Percentiles rank a stretch among this genome's conserved stretches.
Evolutionary conservation across 805 yeast species (phyloP).

Genomic region (Ogataea paraovalis): DNA sequence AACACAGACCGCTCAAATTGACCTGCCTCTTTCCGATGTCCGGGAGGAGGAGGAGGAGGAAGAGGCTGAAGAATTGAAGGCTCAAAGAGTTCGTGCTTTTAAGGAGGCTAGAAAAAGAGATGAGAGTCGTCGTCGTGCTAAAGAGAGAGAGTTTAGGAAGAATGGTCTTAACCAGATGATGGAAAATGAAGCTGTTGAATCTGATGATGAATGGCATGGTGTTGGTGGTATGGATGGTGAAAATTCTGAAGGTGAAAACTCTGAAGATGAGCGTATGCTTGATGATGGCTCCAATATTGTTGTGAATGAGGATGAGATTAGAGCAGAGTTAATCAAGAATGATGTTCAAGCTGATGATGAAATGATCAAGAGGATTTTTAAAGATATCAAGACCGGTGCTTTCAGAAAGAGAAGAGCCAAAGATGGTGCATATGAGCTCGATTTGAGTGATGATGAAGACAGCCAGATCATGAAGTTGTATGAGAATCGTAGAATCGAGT

Average conservation of each 20-base stretch:
- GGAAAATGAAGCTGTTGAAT: conserved; percentile 83
- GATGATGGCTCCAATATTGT: conserved; percentile 62
- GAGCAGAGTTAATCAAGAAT: conserved; percentile 54
- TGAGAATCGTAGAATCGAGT: conserved; percentile 34
- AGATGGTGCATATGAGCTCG: conserved; percentile 52
- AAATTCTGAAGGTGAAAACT: conserved; percentile 53
- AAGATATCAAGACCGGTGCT: conserved; percentile 70
- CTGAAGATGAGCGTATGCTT: conserved; percentile 75
- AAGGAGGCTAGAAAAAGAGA: conserved; percentile 24
- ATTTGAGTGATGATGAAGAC: conserved; percentile 74
- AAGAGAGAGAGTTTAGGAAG: conserved; percentile 50
- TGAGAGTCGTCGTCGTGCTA: conserved; percentile 23
- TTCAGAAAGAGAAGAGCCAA: conserved; percentile 55
- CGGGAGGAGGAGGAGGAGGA: conserved; percentile 16
- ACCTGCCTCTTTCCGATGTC: neutral
- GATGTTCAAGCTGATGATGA: conserved; percentile 59
- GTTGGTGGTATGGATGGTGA: conserved; percentile 72
- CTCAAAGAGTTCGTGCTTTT: conserved; percentile 19
- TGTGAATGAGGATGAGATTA: conserved; percentile 54
- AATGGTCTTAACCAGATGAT: conserved; percentile 57
- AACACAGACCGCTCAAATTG: neutral
- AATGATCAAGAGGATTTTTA: conserved; percentile 61
- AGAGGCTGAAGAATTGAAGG: conserved; percentile 38
- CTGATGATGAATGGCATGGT: conserved; percentile 87
- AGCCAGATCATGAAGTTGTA: conserved; percentile 42